Evolutionary conservation across 768 basidiomycete genomes (phyloP).

Genomic region (Tylopilus plumbeoviolaceoides): DNA sequence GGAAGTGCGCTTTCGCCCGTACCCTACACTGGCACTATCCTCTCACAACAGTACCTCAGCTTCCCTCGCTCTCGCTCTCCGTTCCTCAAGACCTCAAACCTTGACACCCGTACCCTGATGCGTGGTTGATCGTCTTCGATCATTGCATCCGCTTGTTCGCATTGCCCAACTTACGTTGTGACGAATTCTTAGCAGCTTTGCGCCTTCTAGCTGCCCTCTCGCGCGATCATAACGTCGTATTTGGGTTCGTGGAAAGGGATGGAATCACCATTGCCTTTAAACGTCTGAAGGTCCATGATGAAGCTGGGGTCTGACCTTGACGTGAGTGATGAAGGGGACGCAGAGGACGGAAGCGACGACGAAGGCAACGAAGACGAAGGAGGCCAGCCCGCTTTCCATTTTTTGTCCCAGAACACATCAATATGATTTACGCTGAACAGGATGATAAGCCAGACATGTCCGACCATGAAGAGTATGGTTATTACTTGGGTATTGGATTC

Average conservation of each 20-base stretch:
- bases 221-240: slow-evolving; percentile 59
- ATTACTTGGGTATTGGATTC: slow-evolving; percentile 1
- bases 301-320: slow-evolving; percentile 47
- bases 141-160: slow-evolving; percentile 70
- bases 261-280: slow-evolving; percentile 64
- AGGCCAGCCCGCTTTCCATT: slow-evolving; percentile 10
- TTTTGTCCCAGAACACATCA: slow-evolving; percentile 40
- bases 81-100: slow-evolving; percentile 44
- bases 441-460: slow-evolving; percentile 62
- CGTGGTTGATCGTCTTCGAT: slow-evolving; percentile 66
- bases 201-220: slow-evolving; percentile 85
- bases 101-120: slow-evolving; percentile 61
- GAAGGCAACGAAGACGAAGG: slow-evolving; percentile 42
- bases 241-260: slow-evolving; percentile 61
- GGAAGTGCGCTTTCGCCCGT: too few relatives aligned
- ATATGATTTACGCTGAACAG: slow-evolving; percentile 59
- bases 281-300: slow-evolving; percentile 54
- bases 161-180: slow-evolving; percentile 60
- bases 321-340: slow-evolving; percentile 51
- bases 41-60: too few relatives aligned
- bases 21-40: too few relatives aligned
- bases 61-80: too few relatives aligned
- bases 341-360: slow-evolving; percentile 56
- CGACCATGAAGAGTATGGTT: slow-evolving; percentile 60
- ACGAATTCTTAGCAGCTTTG: slow-evolving; percentile 78